Evolutionary conservation across 768 basidiomycete species (phyloP), one percentile per base, ranked within the genome.

Genomic region (Podaxis sp.): DNA sequence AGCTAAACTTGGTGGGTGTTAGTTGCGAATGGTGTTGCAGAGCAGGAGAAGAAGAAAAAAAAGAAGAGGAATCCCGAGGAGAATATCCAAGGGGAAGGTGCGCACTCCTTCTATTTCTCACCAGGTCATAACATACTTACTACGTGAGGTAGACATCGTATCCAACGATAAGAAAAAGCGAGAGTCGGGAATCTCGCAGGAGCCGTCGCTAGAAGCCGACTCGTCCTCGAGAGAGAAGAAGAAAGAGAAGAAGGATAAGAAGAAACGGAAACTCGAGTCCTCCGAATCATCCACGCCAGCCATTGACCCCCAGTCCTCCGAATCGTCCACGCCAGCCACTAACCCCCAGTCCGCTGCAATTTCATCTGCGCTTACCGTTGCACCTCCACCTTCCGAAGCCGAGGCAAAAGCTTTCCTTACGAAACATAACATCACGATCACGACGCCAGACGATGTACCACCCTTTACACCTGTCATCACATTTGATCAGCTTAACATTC

Each of bases 341-440:
- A 60, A 67, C 46, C 64, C 69, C 41, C 60, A 65, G 51, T 56
- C 66, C 3, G 61, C 68, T n/a, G 56, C 69, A 50, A 38, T 66
- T 15, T 48, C 66, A 11, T 40, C 55, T 11, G 54, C 44, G 50
- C 26, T 65, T 66, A 44, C 70, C 67, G 15, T 71, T 68, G 15
- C 70, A 10, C 51, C 70, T 2, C 64, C 76, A 37, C 66, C 76
- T 13, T 66, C 76, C 1, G 65, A 74, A 22, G 87, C 87, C 44
- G 78, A 84, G 22, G 77, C 46, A 17, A 50, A 81, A 15, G 82
- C 81, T 1, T 99, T 89, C 80, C 81, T 97, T 22, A 69, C 75
- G 26, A 86, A 85, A 65, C 86, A 98, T 74, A 79, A 81, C 10
- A 86, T 97, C 67, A 90, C 87, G 11, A 87, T 97, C 54, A 84